These are phyloP conservation scores for Vigna radiata DNA, from an alignment of 306 rosid genomes.

Conservation along the genomic window DNA sequence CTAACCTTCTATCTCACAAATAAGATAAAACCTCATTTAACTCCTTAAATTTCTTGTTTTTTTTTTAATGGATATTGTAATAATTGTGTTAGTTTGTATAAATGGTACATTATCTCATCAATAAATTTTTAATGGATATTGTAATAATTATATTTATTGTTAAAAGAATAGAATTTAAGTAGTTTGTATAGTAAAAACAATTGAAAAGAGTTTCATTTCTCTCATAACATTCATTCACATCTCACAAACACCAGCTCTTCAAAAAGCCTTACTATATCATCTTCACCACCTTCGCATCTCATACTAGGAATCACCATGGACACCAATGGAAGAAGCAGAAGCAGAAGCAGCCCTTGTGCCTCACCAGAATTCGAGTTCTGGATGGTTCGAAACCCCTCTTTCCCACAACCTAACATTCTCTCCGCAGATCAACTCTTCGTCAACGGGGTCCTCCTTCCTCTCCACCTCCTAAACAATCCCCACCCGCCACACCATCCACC, in stretches of 20 bases:
- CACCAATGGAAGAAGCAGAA: constrained; percentile 24
- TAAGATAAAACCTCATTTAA: too few relatives aligned
- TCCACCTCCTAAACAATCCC: constrained; percentile 50
- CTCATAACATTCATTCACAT: not conserved
- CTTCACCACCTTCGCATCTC: not conserved
- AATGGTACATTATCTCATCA: too few relatives aligned
- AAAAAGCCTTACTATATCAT: not conserved
- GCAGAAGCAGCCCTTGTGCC: constrained; percentile 32
- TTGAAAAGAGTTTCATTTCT: not conserved
- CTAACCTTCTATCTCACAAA: not conserved
- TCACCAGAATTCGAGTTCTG: constrained; percentile 99
- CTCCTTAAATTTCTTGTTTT: too few relatives aligned
- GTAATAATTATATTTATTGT: too few relatives aligned
- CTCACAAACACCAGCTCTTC: not conserved
- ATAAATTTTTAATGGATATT: too few relatives aligned
- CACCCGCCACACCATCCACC: not conserved
- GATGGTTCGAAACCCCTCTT: constrained; percentile 81
- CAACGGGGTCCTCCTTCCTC: constrained; percentile 83
- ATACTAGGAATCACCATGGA: constrained; percentile 46
- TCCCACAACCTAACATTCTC: constrained; percentile 66
- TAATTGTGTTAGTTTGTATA: too few relatives aligned
- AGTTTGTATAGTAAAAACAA: too few relatives aligned
- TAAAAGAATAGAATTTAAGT: too few relatives aligned
- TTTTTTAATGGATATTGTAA: too few relatives aligned
- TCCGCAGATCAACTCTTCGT: constrained; percentile 85